phyloP scores from a whole-genome alignment of 106 monocot genomes.

The Xerophyta viscosa region DNA sequence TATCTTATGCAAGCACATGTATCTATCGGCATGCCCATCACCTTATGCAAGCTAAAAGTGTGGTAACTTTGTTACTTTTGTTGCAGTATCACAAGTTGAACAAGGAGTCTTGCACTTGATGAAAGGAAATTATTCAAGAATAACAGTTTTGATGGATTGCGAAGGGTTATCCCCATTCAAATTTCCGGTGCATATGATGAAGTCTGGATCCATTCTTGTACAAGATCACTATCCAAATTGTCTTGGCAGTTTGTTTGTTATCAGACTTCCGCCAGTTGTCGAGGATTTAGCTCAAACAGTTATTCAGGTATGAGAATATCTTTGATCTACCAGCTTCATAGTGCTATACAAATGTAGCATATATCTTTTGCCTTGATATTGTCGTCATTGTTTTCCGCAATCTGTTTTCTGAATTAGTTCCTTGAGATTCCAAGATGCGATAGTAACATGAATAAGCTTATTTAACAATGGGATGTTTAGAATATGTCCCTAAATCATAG shows the following conservation, averaged over 20 bases:
- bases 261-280: conserved; percentile 71
- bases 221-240: conserved; percentile 96
- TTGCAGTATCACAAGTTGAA: conserved; percentile 89
- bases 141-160: conserved; percentile 84
- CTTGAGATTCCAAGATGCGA: no score
- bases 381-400: no score
- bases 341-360: not conserved
- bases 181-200: conserved; percentile 93
- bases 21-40: not conserved
- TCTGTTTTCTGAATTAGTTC: no score
- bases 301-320: conserved; percentile 45
- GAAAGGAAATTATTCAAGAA: conserved; percentile 54
- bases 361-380: not conserved
- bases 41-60: no score
- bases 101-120: conserved; percentile 60
- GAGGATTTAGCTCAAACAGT: conserved; percentile 66
- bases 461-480: no score
- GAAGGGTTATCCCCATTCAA: conserved; percentile 62
- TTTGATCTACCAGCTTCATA: not conserved
- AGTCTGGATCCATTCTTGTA: conserved; percentile 59
- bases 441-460: no score
- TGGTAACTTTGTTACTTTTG: conserved; percentile 1
- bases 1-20: not conserved
- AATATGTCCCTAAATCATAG: no score
- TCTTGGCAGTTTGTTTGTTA: conserved; percentile 48